phyloP scores from a whole-genome alignment of 2,329 filamentous ascomycete genomes.

The Phialocephala sp. region DNA sequence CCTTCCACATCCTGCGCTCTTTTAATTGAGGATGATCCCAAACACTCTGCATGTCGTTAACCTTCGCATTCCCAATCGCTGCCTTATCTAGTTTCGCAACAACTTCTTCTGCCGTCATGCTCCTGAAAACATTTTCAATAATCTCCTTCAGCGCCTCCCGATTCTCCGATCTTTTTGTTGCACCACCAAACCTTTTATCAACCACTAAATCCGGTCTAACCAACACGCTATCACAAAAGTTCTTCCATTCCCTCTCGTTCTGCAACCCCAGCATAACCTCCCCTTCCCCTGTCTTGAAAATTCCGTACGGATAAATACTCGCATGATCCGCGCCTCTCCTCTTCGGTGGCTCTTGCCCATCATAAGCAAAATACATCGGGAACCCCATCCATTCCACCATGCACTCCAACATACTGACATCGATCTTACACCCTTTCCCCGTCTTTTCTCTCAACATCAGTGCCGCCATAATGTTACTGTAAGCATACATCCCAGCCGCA shows the following conservation, averaged over 20 bases:
- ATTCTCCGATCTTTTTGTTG: constrained; percentile 13
- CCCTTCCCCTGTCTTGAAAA: constrained; percentile 9
- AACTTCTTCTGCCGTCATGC: constrained; percentile 13
- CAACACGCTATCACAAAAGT: constrained; percentile 12
- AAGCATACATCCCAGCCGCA: constrained; percentile 19
- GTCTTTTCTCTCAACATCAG: constrained; percentile 16
- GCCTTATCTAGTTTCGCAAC: constrained; percentile 13
- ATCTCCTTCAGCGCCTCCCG: constrained; percentile 9
- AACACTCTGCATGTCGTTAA: constrained; percentile 16
- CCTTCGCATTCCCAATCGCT: constrained; percentile 17
- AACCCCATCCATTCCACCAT: constrained; percentile 23
- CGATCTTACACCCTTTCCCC: constrained; percentile 17
- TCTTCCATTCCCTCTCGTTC: constrained; percentile 19
- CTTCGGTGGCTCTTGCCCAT: constrained; percentile 1
- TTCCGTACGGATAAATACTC: constrained; percentile 18
- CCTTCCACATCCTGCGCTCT: constrained; percentile 11
- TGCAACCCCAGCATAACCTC: constrained; percentile 18
- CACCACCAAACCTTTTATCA: constrained; percentile 1
- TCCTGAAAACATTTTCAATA: constrained; percentile 13
- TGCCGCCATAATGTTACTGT: constrained; percentile 20
- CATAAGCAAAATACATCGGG: constrained; percentile 17
- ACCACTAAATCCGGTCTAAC: background rate
- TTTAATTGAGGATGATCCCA: constrained; percentile 16
- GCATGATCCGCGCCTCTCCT: constrained; percentile 14
- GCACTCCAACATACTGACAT: constrained; percentile 21